Base-by-base conservation (phyloP, 768 basidiomycete genomes). In the Podaxis sp. region DNA sequence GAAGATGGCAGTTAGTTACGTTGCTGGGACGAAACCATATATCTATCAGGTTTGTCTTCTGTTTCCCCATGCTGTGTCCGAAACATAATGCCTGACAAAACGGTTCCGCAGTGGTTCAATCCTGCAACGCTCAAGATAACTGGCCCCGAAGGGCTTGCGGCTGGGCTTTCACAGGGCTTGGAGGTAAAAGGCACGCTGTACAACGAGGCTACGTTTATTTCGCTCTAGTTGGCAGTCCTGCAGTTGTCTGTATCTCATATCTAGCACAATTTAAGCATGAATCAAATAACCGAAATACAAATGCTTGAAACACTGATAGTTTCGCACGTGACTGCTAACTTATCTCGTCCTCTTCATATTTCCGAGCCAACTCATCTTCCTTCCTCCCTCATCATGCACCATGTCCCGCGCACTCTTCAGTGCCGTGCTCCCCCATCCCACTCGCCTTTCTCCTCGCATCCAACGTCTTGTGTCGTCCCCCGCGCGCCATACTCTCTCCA, bases 191-290 rank as follows among this genome's bases (percentile, higher is more conserved):
- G 95, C 4, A 67, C 69, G 46, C 44, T 92, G n/a, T 98, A 90
- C 79, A 91, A 84, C 68, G 95, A 98, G 71, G 91, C 93, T 0
- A 89, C 94, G 1, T 97, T 90, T 75, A 91, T 98, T 68, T 95
- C 93, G 50, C 78, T 63, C 66, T 57, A 53, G 46, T 50, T 3
- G 13, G 18, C n/a, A 13, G 25, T 56, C 32, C 27, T 56, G 13
- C 47, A 25, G 47, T 16, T 42, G 7, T 42, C 40, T 42, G 40
- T 48, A 23, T 48, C 13, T 50, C 21, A 35, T 61, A 27, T 46
- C 11, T 9, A n/a, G 51, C 11, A 27, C n/a, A 4, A 35, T 53
- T 16, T 35, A 38, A 35, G 52, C 18, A 55, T 35, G 27, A 42
- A 18, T 21, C 21, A 14, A 60, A 21, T 52, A 38, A 38, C 16